Evolutionary conservation across 225 moss, liverwort and hornwort genomes (phyloP), one percentile per base, ranked within the genome.

Genomic region (Physcomitrellopsis africana): DNA sequence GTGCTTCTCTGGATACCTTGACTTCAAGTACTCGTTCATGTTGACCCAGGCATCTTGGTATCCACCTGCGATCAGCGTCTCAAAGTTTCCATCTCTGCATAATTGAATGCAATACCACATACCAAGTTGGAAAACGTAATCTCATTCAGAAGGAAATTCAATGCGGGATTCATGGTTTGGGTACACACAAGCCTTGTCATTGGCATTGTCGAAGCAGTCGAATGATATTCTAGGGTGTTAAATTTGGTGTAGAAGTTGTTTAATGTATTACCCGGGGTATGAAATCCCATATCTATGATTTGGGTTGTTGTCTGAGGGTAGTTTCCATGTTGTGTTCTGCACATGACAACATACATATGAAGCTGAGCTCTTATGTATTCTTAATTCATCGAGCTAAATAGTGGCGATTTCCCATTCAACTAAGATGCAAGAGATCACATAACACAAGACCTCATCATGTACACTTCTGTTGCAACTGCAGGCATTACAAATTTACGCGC

Each of bases 251-350:
- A 22, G 23, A 57, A 37, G 32, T 37, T 37, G 32, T 29, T 29
- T 2, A 37, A 32, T 69, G 62, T 46, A 19, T 60, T 86, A 86
- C 89, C 75, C 64, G 23, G 77, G 79, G 51, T 60, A 16, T 37
- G 74, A 79, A 42, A 84, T 11, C n/a, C 89, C 89, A 70, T 89
- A 89, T 75, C 72, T 86, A 55, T 86, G 80, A 17, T 89, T 60
- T 29, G 81, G 82, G 20, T 86, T 84, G 20, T 76, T 84, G 72
- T 89, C 89, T 7, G 89, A 89, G 22, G 89, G 89, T 16, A 89
- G 82, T 69, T 82, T 86, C 58, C 63, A 74, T 65, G 59, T 85
- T 23, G 83, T 88, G 61, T 78, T 85, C 88, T 88, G 85, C 78
- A 71, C 72, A 68, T 20, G 13, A 64, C 48, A 72, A 8, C 51